Evolutionary conservation across 257 asterid species (phyloP).

Genomic region (Primulina huaijiensis): DNA sequence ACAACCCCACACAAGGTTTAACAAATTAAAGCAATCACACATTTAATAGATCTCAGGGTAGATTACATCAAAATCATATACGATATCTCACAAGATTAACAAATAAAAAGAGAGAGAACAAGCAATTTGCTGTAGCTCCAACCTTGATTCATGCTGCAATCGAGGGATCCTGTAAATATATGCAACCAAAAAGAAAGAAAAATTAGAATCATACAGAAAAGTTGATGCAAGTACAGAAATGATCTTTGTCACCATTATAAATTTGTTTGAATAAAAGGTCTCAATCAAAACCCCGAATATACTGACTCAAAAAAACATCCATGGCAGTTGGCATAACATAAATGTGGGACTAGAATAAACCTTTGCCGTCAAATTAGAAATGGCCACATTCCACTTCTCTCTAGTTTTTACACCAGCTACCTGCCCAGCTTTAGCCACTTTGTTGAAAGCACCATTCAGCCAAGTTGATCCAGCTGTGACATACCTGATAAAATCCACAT

Average conservation of each 20-base stretch:
- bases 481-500: conserved; percentile 55
- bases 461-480: conserved; percentile 91
- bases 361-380: conserved; percentile 85
- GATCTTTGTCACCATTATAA: background rate
- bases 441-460: conserved; percentile 87
- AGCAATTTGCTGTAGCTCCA: conserved; percentile 21
- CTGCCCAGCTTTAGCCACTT: conserved; percentile 91
- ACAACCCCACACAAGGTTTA: conserved; percentile 26
- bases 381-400: conserved; percentile 76
- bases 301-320: background rate
- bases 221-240: background rate
- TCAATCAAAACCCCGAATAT: background rate
- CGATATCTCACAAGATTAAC: conserved; percentile 4
- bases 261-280: background rate
- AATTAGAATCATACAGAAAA: conserved; percentile 10
- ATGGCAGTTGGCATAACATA: background rate
- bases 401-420: conserved; percentile 87
- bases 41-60: conserved; percentile 18
- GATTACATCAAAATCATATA: conserved; percentile 23
- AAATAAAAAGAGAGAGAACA: conserved; percentile 20
- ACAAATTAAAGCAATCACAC: conserved; percentile 26
- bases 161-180: conserved; percentile 34
- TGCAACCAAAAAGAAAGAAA: conserved; percentile 13
- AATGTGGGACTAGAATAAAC: conserved; percentile 30
- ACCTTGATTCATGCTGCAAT: conserved; percentile 33